Conservation (phyloP, 768 basidiomycete genomes). For the Pilatotrama ljubarskyi region DNA sequence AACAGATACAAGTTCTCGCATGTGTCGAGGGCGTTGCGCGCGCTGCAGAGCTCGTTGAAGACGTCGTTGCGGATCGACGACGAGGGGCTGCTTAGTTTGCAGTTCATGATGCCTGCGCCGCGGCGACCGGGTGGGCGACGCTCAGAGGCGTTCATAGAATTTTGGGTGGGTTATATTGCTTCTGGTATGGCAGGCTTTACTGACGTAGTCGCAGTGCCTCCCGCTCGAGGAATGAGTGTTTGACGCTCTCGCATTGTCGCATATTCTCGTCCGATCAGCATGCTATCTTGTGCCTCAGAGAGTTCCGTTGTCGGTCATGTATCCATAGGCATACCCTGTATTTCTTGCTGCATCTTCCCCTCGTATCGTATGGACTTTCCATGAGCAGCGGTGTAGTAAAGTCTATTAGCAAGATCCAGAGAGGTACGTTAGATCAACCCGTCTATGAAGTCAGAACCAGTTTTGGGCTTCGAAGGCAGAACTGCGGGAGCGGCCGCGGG, state of each 20-base stretch:
- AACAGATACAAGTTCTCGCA: constrained; percentile 82
- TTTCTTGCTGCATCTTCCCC: constrained; percentile 35
- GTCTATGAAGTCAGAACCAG: constrained; percentile 21
- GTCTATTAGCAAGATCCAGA: constrained; percentile 10
- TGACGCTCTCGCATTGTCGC: not conserved
- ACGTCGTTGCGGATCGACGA: constrained; percentile 86
- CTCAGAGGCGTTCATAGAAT: constrained; percentile 79
- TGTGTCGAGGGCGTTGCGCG: constrained; percentile 67
- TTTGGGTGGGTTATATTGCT: constrained; percentile 61
- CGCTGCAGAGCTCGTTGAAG: constrained; percentile 81
- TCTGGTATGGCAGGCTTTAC: not conserved
- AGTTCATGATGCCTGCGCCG: constrained; percentile 78
- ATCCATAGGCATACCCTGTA: constrained; percentile 12
- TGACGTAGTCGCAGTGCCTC: constrained; percentile 24
- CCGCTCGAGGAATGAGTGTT: constrained; percentile 25
- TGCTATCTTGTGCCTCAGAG: too few relatives aligned
- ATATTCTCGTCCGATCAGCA: not conserved
- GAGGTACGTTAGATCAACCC: constrained; percentile 22
- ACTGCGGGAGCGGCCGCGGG: constrained; percentile 14
- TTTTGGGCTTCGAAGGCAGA: constrained; percentile 22
- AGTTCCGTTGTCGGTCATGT: not conserved
- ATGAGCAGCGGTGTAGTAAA: not conserved
- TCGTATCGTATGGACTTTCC: constrained; percentile 45
- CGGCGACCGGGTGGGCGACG: constrained; percentile 35
- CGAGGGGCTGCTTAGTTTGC: constrained; percentile 81